Evolutionary conservation across 768 basidiomycete genomes (phyloP), one percentile per base, ranked within the genome.

Genomic region (Cubamyces sp.): DNA sequence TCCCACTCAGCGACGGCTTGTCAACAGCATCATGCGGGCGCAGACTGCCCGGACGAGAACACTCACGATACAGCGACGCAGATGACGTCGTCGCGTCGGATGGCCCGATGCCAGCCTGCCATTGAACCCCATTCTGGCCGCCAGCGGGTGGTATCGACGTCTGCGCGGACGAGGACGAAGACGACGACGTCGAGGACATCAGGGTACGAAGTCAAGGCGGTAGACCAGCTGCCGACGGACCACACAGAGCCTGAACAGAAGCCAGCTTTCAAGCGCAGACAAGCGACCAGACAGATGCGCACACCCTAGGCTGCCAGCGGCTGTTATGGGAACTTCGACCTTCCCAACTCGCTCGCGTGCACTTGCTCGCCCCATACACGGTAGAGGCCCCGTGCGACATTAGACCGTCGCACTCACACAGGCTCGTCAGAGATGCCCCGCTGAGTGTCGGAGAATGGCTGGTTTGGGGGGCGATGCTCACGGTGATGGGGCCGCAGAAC

Each of bases 21-120:
- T 18, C 57, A 26, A 25, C 43, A 43, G 19, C 19, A 40, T 48
- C 45, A 45, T 30, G 34, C 42, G 54, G 34, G 48, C 47, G 41
- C 59, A 61, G 52, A 56, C 45, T 37, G 46, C 55, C 19, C 43
- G 48, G 40, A 45, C 21, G 50, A 37, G 19, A 25, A 42, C 26
- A 68, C 68, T 47, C 54, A 69, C 68, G 55, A 37, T 69, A 69
- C 15, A 69, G 55, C 30, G 62, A 59, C 7, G 68, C 62, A 3
- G 66, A 66, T 54, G 68, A 66, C 54, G 62, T 61, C 53, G 64
- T 28, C 34, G 34, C 34, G 34, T 34, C 34, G 23, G 50, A 34
- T 18, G 54, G 62, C 34, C 51, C 57, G n/a, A 54, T 28, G 41
- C 41, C 53, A 12, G 50, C 42, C 42, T 26, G 28, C 14, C 41